Percentiles rank a stretch among this genome's conserved stretches.
Evolutionary conservation across 257 asterid genomes (phyloP).

Genomic region (Solanum gandarillasii): DNA sequence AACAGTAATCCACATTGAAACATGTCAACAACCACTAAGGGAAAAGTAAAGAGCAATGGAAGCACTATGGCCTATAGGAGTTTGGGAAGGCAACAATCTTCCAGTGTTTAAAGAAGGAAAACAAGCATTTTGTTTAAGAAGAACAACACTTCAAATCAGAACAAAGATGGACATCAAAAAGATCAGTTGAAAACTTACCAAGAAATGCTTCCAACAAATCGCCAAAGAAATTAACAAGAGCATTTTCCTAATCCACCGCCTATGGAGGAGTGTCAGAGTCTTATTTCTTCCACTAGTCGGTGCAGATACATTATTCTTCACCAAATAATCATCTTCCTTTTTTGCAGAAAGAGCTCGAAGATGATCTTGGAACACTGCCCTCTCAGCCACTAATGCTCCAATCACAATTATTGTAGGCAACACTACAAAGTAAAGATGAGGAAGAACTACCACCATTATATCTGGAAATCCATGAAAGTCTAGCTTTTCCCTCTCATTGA

Average conservation of each 20-base stretch:
- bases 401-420: slow-evolving; percentile 45
- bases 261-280: neutral
- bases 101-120: neutral
- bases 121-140: neutral
- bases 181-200: slow-evolving; percentile 27
- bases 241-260: slow-evolving; percentile 57
- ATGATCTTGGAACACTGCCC: slow-evolving; percentile 43
- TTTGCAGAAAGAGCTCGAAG: slow-evolving; percentile 59
- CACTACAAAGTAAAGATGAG: slow-evolving; percentile 61
- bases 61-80: neutral
- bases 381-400: slow-evolving; percentile 52
- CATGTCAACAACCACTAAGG: neutral
- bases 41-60: neutral
- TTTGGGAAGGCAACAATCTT: neutral
- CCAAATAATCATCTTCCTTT: slow-evolving; percentile 58
- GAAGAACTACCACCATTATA: slow-evolving; percentile 78
- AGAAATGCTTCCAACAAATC: slow-evolving; percentile 52
- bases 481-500: slow-evolving; percentile 10
- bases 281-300: neutral
- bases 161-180: neutral
- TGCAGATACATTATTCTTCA: slow-evolving; percentile 10
- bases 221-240: slow-evolving; percentile 36
- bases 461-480: slow-evolving; percentile 79
- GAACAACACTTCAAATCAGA: neutral
- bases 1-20: neutral